Evolutionary conservation across 495 filamentous ascomycete genomes (phyloP), one percentile per base, ranked within the genome.

Genomic region (Terfezia claveryi): DNA sequence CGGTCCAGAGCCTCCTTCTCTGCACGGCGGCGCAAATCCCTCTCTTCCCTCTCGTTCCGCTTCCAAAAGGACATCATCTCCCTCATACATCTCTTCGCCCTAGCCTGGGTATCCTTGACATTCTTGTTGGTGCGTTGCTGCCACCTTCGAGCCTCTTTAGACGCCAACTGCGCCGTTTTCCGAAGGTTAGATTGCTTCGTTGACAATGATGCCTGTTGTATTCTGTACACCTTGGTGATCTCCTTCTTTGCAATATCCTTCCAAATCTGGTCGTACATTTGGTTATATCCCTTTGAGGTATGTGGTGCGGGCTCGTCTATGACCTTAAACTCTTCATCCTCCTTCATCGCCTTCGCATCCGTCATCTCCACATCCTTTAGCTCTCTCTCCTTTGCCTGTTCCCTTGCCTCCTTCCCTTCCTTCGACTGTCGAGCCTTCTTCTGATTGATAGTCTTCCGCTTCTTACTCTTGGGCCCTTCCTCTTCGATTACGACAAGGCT

Each of bases 1-100:
- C 88, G 89, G 65, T 99, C 91, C 17, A 96, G 77, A 69, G 96
- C 92, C 68, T 95, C 88, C 65, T 82, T 85, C 72, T 99, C 91
- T 12, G 91, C 92, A 50, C 85, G 77, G 66, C 93, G 92, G 52
- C 91, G 81, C 56, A 93, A 72, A 63, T 96, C 91, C 57, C 92
- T 83, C 68, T 99, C 91, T 63, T 96, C 92, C 41, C 87, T 79
- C 69, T 99, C 91, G 68, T 99, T 99, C 51, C 88, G 82, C 67
- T 96, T 96, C 91, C 91, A 99, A 79, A 96, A 99, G 36, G 82
- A 78, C 80, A 95, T 91, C 91, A 99, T 99, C 70, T 99, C 91
- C 60, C 91, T 80, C 91, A 99, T 99, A 54, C 85, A 87, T 51
- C 91, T 80, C 73, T 99, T 99, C 17, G 91, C 92, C 20, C 92